These are phyloP conservation scores for Pouteria campechiana DNA, from an alignment of 179 eudicot genomes.

Conservation along the genomic window DNA sequence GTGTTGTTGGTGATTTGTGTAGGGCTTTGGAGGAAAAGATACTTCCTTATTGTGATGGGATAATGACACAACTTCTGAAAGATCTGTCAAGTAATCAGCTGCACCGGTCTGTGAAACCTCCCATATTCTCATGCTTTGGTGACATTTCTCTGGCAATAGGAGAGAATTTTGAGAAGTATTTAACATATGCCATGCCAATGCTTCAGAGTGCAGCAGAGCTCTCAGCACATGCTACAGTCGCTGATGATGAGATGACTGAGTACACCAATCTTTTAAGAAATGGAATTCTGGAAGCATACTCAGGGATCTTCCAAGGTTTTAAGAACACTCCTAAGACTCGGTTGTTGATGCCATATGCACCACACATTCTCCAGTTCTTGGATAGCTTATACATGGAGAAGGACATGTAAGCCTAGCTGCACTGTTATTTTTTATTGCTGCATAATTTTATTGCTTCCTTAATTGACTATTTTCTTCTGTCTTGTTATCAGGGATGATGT, in stretches of 20 bases:
- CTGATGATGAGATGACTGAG: conserved; percentile 79
- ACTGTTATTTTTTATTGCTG: neutral
- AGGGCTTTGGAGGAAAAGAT: conserved; percentile 85
- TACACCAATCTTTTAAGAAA: conserved; percentile 88
- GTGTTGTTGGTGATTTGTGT: conserved; percentile 92
- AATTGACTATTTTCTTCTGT: neutral
- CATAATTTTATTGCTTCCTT: neutral
- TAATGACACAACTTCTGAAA: conserved; percentile 93
- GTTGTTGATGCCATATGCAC: conserved; percentile 65
- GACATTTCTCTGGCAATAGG: conserved; percentile 92
- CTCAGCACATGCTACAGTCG: conserved; percentile 62
- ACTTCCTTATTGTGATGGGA: conserved; percentile 83
- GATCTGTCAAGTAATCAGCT: conserved; percentile 84
- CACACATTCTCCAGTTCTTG: conserved; percentile 76
- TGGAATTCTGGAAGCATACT: conserved; percentile 93
- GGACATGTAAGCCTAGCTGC: conserved; percentile 59
- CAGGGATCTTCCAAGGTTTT: conserved; percentile 91
- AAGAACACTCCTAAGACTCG: conserved; percentile 81
- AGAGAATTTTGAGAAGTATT: conserved; percentile 84
- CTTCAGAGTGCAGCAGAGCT: conserved; percentile 93
- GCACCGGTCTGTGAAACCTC: conserved; percentile 98
- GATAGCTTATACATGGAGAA: conserved; percentile 85
- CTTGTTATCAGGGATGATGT: conserved; percentile 58
- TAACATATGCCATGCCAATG: conserved; percentile 96
- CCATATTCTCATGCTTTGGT: conserved; percentile 94